Conservation (phyloP, 129 eudicot species). For the Centella asiatica region DNA sequence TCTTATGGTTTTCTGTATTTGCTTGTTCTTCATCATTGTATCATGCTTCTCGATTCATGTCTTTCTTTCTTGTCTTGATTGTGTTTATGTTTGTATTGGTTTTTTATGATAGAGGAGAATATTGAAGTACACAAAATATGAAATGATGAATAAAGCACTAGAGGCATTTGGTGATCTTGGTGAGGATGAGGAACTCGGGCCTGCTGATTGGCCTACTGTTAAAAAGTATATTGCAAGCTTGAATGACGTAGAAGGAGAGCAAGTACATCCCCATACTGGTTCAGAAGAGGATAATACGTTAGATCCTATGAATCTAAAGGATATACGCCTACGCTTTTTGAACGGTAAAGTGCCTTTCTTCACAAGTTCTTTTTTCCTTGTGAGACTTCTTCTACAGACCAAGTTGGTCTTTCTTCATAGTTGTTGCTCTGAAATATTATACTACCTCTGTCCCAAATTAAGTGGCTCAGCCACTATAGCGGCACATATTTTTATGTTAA, state of each 20-base stretch:
- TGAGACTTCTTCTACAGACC: neutral
- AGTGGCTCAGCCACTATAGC: too few relatives aligned
- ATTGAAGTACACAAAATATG: constrained; percentile 75
- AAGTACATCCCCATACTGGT: constrained; percentile 48
- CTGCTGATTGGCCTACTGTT: constrained; percentile 85
- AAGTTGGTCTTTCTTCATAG: too few relatives aligned
- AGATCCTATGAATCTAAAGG: constrained; percentile 56
- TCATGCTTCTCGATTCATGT: neutral
- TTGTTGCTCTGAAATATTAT: too few relatives aligned
- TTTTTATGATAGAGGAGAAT: constrained; percentile 62
- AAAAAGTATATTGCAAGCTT: constrained; percentile 53
- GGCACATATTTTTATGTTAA: too few relatives aligned
- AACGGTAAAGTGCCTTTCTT: constrained; percentile 40
- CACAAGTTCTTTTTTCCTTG: neutral
- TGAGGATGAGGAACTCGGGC: constrained; percentile 91
- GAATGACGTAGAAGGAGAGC: constrained; percentile 58
- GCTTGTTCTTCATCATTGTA: neutral
- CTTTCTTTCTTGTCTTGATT: neutral
- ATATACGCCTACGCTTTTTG: constrained; percentile 76
- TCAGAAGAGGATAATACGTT: constrained; percentile 28
- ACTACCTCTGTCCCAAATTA: too few relatives aligned
- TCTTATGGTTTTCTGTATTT: too few relatives aligned
- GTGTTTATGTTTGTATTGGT: neutral
- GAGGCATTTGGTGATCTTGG: constrained; percentile 87
- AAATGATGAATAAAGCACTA: constrained; percentile 81